Evolutionary conservation across 306 rosid genomes (phyloP).

Genomic region (Inga laurina): DNA sequence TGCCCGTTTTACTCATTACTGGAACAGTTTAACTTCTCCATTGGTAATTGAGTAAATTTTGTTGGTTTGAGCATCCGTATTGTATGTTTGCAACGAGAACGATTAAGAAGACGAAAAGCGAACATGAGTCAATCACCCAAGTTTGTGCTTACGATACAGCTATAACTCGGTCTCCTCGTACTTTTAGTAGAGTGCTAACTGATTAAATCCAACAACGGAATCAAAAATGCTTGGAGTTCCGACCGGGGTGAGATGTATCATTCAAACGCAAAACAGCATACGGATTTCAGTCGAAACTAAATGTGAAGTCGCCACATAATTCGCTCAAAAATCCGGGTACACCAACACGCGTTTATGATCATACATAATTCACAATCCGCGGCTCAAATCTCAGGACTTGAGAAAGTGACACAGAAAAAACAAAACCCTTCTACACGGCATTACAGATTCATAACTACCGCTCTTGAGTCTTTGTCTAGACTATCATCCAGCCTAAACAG

Average conservation of each 20-base stretch:
- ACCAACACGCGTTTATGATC: constrained; percentile 13
- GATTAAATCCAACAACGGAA: background rate
- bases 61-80: background rate
- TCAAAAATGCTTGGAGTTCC: background rate
- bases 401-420: constrained; percentile 27
- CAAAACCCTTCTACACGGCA: constrained; percentile 48
- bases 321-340: constrained; percentile 32
- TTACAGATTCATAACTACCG: constrained; percentile 35
- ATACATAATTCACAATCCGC: constrained; percentile 1
- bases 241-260: background rate
- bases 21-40: background rate
- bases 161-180: background rate
- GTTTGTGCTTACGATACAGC: background rate
- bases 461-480: constrained; percentile 26
- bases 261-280: constrained; percentile 5
- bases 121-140: background rate
- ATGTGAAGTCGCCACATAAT: constrained; percentile 22
- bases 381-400: constrained; percentile 14
- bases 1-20: background rate
- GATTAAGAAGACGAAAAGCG: background rate
- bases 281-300: constrained; percentile 1
- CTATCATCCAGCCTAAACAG: constrained; percentile 47
- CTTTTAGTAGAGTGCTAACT: background rate
- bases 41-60: background rate
- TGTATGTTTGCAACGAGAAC: background rate